Conservation (phyloP, 306 rosid genomes). For the Chamaecrista fasciculata region DNA sequence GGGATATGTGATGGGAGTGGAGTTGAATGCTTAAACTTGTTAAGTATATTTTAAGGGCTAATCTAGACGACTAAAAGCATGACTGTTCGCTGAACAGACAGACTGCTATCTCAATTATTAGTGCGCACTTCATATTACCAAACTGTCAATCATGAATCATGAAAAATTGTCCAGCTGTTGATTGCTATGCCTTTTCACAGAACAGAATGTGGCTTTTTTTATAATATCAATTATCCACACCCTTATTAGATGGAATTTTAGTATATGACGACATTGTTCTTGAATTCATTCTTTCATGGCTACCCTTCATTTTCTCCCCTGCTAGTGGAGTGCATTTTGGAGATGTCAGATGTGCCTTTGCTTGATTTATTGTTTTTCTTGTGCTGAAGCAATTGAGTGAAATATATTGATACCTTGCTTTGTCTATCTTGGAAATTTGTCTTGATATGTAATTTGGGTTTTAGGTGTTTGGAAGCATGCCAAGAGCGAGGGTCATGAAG, state of each 20-base stretch:
- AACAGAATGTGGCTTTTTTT: not conserved
- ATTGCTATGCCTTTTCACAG: not conserved
- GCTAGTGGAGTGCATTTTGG: not conserved
- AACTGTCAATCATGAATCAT: not conserved
- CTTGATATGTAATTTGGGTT: constrained; percentile 16
- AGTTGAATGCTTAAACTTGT: not conserved
- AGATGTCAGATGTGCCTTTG: not conserved
- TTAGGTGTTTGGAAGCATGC: constrained; percentile 90
- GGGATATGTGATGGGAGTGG: not conserved
- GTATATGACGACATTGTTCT: not conserved
- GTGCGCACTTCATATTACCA: not conserved
- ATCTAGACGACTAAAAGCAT: not conserved
- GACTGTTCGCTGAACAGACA: not conserved
- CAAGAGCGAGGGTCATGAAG: constrained; percentile 94
- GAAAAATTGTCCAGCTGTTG: constrained; percentile 1
- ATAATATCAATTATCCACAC: not conserved
- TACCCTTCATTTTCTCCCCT: not conserved
- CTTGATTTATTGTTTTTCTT: not conserved
- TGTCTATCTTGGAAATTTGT: not conserved
- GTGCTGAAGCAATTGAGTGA: constrained; percentile 1
- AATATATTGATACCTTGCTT: not conserved
- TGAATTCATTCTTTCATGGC: not conserved
- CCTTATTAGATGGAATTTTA: not conserved
- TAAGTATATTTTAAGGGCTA: not conserved
- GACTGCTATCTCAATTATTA: constrained; percentile 3